Percentiles rank a stretch among this genome's conserved stretches.
Evolutionary conservation across 768 basidiomycete genomes (phyloP).

Genomic region (Kockovaella imperatae): DNA sequence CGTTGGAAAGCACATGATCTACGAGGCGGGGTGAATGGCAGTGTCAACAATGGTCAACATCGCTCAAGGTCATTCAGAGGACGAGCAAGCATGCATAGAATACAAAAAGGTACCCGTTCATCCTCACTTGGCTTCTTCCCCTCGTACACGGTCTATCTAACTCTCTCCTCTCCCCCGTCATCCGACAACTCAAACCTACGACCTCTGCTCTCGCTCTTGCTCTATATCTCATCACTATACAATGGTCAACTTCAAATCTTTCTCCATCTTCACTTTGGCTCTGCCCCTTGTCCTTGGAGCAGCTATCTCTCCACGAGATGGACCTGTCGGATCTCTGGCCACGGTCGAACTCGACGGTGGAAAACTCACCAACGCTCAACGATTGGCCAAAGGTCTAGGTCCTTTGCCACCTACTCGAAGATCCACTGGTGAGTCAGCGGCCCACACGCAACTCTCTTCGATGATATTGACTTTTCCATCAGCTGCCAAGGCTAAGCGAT

Average conservation of each 20-base stretch:
- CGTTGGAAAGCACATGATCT: too few relatives aligned
- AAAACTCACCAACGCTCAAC: constrained; percentile 21
- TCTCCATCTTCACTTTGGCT: not conserved
- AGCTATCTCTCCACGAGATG: not conserved
- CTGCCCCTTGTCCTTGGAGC: not conserved
- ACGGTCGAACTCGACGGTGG: not conserved
- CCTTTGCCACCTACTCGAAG: constrained; percentile 28
- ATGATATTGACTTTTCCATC: not conserved
- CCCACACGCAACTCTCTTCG: not conserved
- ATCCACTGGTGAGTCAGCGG: constrained; percentile 7
- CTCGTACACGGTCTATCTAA: not conserved
- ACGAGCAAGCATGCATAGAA: too few relatives aligned
- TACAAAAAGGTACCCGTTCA: too few relatives aligned
- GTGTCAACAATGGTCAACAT: too few relatives aligned
- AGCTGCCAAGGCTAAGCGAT: constrained; percentile 1
- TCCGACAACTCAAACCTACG: not conserved
- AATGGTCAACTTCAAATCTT: not conserved
- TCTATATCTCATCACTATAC: not conserved
- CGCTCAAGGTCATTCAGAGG: too few relatives aligned
- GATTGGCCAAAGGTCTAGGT: constrained; percentile 20
- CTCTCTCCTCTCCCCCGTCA: not conserved
- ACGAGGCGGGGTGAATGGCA: too few relatives aligned
- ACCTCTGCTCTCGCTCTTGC: not conserved
- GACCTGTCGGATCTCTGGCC: not conserved
- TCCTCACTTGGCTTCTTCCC: too few relatives aligned